Base-by-base conservation (phyloP, 345 rosid genomes). In the Hirschfeldia incana region DNA sequence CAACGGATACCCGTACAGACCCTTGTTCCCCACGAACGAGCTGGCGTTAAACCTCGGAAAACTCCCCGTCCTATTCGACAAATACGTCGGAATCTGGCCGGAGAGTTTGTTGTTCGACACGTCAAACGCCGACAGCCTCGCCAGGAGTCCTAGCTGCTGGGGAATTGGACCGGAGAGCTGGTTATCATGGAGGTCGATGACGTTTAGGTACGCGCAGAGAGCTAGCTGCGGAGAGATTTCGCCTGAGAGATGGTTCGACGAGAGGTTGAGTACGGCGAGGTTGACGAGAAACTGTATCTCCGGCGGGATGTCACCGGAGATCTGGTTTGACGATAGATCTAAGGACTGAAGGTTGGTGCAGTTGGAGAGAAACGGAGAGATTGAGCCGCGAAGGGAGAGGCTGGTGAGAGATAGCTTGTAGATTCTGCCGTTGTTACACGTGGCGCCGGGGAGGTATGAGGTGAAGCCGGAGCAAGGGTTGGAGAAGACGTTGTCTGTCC, bases 231-330 rank as follows among this genome's bases (percentile, higher is more conserved):
- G 96, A 0, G 97, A 78, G 84, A 95, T 93, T 87, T 85, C 88
- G 42, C 93, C 91, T 36, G 85, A 86, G 36, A 95, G 89, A 8
- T 78, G 79, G 57, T 95, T 95, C 1, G 96, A 90, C 3, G 98
- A 93, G n/a, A 95, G 93, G 62, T 95, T 95, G 28, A 95, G 88
- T 2, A 93, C 94, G 6, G 98, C 99, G 42, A 95, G 93, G 83
- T 95, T 95, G 74, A 93, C 94, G 57, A 95, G 79, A 75, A 75
- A 87, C 70, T 91, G 97, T 42, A 95, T 80, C 84, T 95, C 99
- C 33, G 87, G 76, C 0, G 99, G 98, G 74, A 95, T 89, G 4
- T 85, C 76, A 0, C 99, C 98, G 33, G 98, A 73, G 72, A 95
- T 74, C 59, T 88, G 76, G 74, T 95, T 95, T 4, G 98, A 90